Base-by-base conservation (phyloP, 2,329 filamentous ascomycete species). In the Septoria petroselini region DNA sequence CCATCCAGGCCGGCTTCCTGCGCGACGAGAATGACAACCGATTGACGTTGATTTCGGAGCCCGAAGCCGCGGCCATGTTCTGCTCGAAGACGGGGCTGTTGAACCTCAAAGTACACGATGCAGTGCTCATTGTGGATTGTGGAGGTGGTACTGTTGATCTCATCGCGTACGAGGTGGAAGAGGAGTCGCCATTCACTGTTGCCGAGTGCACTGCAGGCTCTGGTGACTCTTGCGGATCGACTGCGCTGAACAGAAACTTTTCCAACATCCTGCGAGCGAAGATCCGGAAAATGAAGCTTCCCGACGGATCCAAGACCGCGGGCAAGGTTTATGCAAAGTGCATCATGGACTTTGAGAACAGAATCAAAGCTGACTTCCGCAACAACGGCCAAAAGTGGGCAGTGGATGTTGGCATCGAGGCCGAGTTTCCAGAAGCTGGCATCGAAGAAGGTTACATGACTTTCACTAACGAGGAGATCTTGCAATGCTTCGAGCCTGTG, bases 381-480 rank as follows among this genome's bases (percentile, higher is more conserved):
- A 97, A 97, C 76, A 97, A 96, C 70, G 91, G 91, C 41, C 91
- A 97, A 72, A 97, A 97, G 71, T 97, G 93, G 93, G 93, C 93
- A 37, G 64, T 97, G 15, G 93, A 98, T 68, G 93, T 98, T 41
- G 93, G 93, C 66, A 97, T 98, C 64, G 93, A 98, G 76, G 90
- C 91, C 35, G 93, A 97, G 67, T 97, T 94, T 75, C 91, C 91
- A 31, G 93, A 97, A 68, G 93, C 93, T 25, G 91, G 90, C 61
- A 97, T 98, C 61, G 93, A 97, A 73, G 93, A 98, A 72, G 91
- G 93, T 42, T 97, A 96, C 76, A 98, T 98, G 93, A 97, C 91
- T 2, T 98, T 98, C 69, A 97, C 91, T 55, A 97, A 98, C 68
- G 93, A 97, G 73, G 93, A 98, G 72, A 97, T 98, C 63, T 78